Evolutionary conservation across 768 basidiomycete species (phyloP), one percentile per base, ranked within the genome.

Genomic region (Termitomyces sp.): DNA sequence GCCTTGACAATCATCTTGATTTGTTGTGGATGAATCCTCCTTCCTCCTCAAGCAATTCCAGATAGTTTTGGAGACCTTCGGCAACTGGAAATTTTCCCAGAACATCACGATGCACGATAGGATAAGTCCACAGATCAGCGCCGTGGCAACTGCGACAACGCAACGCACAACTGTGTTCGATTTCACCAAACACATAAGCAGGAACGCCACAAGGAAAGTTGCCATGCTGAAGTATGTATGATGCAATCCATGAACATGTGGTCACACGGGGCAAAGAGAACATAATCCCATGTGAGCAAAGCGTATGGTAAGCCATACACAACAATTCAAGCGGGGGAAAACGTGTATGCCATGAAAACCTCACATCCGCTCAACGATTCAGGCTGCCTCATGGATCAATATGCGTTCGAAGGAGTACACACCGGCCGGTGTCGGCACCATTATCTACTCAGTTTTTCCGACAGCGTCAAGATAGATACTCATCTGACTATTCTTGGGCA

Each of bases 221-320:
- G 25, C 25, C 25, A 25, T 45, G n/a, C 55, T 56, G 25, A 50
- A 1, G 10, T 25, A 11, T 51, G 14, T 50, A n/a, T 15, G 36
- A 4, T 3, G 17, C 25, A 25, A 25, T 25, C 25, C n/a, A 49
- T 34, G 37, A 45, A n/a, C 43, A 45, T 45, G 12, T 15, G 31
- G 32, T n/a, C 9, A 14, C 25, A 25, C 25, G 25, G 34, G 3
- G n/a, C 17, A 37, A 36, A 37, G n/a, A 32, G 32, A 45, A 46
- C 59, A n/a, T 45, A 60, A 53, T 20, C 54, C 45, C 46, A 60
- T 40, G 40, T 37, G 32, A 61, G 60, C 7, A 61, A 43, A n/a
- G 42, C 54, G 20, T 50, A 61, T 8, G 60, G 60, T 15, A 61
- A 43, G 31, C 60, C 46, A 38, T 51, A 61, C 11, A 61, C 9